Evolutionary conservation across 192 early-diverging fungal species (phyloP).

Genomic region (Coemansia sp.): DNA sequence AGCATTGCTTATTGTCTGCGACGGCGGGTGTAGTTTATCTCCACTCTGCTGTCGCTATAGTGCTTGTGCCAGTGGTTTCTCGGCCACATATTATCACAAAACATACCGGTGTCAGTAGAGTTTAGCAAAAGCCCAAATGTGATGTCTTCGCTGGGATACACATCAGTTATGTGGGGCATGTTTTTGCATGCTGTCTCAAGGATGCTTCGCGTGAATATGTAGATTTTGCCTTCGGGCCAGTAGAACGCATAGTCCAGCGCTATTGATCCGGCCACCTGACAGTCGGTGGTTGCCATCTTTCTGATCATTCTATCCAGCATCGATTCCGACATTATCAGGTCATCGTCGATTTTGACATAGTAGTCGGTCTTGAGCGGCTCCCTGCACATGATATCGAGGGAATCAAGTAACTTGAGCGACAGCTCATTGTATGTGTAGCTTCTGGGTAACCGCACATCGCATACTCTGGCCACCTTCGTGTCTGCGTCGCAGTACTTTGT

Average conservation of each 20-base stretch:
- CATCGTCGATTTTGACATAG: background rate
- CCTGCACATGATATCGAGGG: background rate
- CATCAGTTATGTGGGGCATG: background rate
- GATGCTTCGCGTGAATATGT: background rate
- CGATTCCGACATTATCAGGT: background rate
- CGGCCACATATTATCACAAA: background rate
- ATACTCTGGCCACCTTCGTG: background rate
- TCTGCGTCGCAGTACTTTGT: background rate
- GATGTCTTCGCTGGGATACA: conserved; percentile 1
- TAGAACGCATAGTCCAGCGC: background rate
- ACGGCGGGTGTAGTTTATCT: background rate
- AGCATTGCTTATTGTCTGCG: background rate
- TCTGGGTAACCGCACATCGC: background rate
- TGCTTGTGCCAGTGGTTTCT: conserved; percentile 3
- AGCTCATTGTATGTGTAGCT: background rate
- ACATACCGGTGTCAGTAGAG: background rate
- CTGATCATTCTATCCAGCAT: conserved; percentile 6
- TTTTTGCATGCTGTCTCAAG: background rate
- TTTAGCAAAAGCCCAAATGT: background rate
- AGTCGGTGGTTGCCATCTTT: background rate
- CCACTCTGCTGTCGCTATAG: background rate
- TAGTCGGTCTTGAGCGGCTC: background rate
- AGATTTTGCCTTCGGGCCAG: background rate
- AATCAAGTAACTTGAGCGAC: background rate
- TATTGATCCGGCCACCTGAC: background rate